Evolutionary conservation across 2,329 filamentous ascomycete genomes (phyloP), one percentile per base, ranked within the genome.

Genomic region (Didymella glomerata): DNA sequence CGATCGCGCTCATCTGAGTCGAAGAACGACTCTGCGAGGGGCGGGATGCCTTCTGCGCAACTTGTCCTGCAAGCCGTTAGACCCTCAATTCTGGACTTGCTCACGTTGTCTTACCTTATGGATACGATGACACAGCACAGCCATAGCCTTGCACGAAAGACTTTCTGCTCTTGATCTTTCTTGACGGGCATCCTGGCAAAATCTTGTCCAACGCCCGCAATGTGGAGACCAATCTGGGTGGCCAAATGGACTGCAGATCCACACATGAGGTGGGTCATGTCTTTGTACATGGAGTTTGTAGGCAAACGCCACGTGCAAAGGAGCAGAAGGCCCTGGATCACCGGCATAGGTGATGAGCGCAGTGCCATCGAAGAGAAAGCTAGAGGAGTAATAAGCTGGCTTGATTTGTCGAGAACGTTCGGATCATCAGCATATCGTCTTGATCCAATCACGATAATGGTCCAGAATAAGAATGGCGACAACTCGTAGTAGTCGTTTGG

Each of bases 301-400:
- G 78, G 77, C 27, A 79, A 61, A 3, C 77, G 72, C 78, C 78
- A 80, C 18, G 77, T 75, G 46, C 77, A 79, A 11, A 80, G 71
- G 10, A 79, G 70, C 4, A 80, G 59, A 10, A 78, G 65, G 16
- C 74, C 77, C 55, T 79, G 76, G 22, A 80, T 80, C 14, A 76
- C 73, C 14, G 76, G 72, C 51, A 78, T 75, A 11, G 70, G 73
- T 5, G 73, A 76, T 11, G 74, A 70, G 3, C 75, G 72, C 14
- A 76, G 66, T 20, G 75, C 72, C 69, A 77, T 75, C 24, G 74
- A 76, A 13, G 69, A 70, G 52, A 78, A 76, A 1, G 76, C 76
- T 30, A 78, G 69, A 20, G 73, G 71, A 9, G 73, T 77, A 36
- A 78, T 76, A 22, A 68, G 63, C 36, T 74, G 67, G 27, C 69